Conservation (phyloP, 495 filamentous ascomycete species). For the Lichina pygmaea region DNA sequence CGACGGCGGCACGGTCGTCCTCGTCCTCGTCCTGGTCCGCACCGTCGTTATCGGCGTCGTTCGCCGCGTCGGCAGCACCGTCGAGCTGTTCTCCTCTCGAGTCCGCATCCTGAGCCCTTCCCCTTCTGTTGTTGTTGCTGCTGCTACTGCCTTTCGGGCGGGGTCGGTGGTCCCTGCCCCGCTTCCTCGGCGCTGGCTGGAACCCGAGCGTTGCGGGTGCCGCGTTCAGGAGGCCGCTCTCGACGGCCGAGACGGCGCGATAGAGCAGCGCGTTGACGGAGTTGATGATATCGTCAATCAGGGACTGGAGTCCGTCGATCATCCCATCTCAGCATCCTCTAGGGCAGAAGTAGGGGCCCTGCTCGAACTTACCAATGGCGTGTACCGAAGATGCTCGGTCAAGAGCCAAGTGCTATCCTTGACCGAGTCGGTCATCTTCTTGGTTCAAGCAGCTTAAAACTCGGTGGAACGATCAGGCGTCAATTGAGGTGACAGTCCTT, state of each 20-base stretch:
- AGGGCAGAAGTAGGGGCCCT: conserved; percentile 5
- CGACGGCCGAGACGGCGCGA: conserved; percentile 57
- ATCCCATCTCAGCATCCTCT: not conserved
- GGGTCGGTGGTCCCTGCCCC: not conserved
- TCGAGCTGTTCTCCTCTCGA: conserved; percentile 1
- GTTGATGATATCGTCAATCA: conserved; percentile 96
- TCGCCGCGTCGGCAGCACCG: conserved; percentile 13
- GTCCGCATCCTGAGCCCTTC: no score
- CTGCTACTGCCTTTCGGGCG: no score
- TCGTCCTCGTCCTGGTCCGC: conserved; percentile 17
- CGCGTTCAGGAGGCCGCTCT: conserved; percentile 45
- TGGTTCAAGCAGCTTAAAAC: no score
- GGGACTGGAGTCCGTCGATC: no score
- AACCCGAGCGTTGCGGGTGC: conserved; percentile 58
- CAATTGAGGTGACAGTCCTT: no score
- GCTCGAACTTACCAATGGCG: conserved; percentile 43
- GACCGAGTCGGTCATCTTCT: conserved; percentile 17
- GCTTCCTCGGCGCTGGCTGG: conserved; percentile 6
- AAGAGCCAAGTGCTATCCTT: conserved; percentile 43
- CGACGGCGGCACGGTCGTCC: conserved; percentile 14
- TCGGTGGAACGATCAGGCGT: no score
- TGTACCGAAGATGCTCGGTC: conserved; percentile 89
- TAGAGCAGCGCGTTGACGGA: conserved; percentile 74
- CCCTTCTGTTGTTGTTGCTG: no score
- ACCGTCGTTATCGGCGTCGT: conserved; percentile 27